phyloP scores from a whole-genome alignment of 2,329 filamentous ascomycete genomes.

The Penicillium brevicompactum region DNA sequence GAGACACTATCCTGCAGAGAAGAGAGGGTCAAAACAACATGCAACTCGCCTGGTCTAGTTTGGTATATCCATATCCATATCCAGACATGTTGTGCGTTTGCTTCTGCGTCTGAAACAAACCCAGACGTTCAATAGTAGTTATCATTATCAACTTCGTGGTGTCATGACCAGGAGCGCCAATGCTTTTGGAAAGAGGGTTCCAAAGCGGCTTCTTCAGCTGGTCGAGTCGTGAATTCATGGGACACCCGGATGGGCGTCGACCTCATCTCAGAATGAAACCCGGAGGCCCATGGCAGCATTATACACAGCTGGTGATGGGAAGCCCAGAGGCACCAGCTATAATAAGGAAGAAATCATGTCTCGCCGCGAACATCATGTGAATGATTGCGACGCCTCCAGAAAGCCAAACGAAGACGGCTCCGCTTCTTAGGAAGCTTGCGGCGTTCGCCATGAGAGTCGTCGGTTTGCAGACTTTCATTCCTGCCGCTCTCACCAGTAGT shows the following conservation, averaged over 20 bases:
- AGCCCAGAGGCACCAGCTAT: conserved; percentile 9
- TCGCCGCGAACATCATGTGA: conserved; percentile 37
- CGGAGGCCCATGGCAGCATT: conserved; percentile 28
- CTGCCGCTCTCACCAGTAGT: conserved; percentile 30
- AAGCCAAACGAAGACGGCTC: conserved; percentile 44
- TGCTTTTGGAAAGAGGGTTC: neutral
- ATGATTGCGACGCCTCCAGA: conserved; percentile 42
- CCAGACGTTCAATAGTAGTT: neutral
- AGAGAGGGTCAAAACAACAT: conserved; percentile 9
- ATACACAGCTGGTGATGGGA: conserved; percentile 16
- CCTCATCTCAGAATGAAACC: conserved; percentile 29
- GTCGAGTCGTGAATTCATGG: conserved; percentile 34
- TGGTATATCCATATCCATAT: neutral
- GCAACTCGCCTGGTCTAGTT: neutral
- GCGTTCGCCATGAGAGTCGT: conserved; percentile 25
- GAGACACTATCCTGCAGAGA: conserved; percentile 3
- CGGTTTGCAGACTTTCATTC: conserved; percentile 24
- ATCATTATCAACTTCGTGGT: conserved; percentile 19
- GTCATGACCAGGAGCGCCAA: conserved; percentile 14
- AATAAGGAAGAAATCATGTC: conserved; percentile 24
- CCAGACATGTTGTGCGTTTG: conserved; percentile 6
- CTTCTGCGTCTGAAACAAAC: neutral
- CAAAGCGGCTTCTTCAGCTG: conserved; percentile 14
- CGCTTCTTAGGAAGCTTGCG: conserved; percentile 39
- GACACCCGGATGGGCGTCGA: conserved; percentile 29